Evolutionary conservation across 306 rosid genomes (phyloP).

Genomic region (Dicorynia guianensis): DNA sequence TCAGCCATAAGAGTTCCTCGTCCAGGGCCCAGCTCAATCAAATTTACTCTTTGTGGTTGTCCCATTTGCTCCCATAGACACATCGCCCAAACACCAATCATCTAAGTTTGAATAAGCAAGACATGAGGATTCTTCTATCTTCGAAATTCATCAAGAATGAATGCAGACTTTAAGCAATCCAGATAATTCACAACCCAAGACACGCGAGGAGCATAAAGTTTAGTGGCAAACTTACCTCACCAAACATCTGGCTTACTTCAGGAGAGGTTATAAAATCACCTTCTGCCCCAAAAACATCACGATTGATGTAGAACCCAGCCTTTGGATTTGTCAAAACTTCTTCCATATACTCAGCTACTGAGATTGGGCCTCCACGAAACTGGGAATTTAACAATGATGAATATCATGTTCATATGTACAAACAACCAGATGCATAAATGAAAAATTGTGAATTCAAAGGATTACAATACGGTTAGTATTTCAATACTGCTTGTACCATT

Average conservation of each 20-base stretch:
- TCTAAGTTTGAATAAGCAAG: constrained; percentile 54
- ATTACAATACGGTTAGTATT: background rate
- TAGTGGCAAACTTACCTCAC: constrained; percentile 60
- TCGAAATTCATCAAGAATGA: constrained; percentile 19
- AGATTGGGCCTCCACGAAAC: constrained; percentile 99
- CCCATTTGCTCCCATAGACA: constrained; percentile 99
- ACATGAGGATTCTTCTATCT: constrained; percentile 29
- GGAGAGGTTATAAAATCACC: constrained; percentile 98
- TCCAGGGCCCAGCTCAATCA: constrained; percentile 93
- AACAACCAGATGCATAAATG: background rate
- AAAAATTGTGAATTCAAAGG: background rate
- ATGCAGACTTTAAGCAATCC: background rate
- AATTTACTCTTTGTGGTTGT: constrained; percentile 69
- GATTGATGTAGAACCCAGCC: constrained; percentile 88
- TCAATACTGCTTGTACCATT: background rate
- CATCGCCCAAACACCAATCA: constrained; percentile 97
- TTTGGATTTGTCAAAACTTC: constrained; percentile 96
- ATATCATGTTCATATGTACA: background rate
- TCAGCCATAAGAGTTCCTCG: constrained; percentile 97
- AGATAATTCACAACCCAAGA: constrained; percentile 8
- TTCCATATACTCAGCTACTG: constrained; percentile 94
- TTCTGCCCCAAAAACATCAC: constrained; percentile 92
- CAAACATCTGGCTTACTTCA: constrained; percentile 99
- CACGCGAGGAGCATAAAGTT: background rate
- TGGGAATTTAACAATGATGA: constrained; percentile 42